phyloP scores from a whole-genome alignment of 768 basidiomycete genomes.

The Mycena floridula region DNA sequence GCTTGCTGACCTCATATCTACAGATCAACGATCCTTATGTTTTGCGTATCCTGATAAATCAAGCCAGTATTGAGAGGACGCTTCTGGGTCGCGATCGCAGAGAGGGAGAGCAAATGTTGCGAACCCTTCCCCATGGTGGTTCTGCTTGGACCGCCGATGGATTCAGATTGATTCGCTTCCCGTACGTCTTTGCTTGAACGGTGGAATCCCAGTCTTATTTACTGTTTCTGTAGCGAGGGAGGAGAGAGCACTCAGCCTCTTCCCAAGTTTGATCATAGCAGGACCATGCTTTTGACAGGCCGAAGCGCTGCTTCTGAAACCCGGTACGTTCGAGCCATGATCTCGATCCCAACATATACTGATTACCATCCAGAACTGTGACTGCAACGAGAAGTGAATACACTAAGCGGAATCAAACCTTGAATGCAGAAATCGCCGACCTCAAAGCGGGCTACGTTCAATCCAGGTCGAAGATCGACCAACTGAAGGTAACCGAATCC shows the following conservation, averaged over 20 bases:
- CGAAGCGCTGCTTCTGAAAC: constrained; percentile 43
- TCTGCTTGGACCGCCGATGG: constrained; percentile 57
- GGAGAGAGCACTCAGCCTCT: constrained; percentile 48
- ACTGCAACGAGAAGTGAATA: too few species aligned
- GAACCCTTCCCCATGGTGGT: constrained; percentile 39
- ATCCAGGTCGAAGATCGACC: constrained; percentile 15
- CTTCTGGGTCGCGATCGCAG: constrained; percentile 59
- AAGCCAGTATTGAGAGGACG: constrained; percentile 60
- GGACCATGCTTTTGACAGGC: constrained; percentile 45
- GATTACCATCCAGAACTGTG: too few species aligned
- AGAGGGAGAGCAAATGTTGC: constrained; percentile 53
- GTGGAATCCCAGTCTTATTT: not conserved
- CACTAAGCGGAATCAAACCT: too few species aligned
- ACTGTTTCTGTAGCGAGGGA: constrained; percentile 45
- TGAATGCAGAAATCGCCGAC: constrained; percentile 15
- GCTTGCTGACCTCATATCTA: constrained; percentile 6
- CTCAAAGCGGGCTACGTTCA: not conserved
- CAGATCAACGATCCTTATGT: constrained; percentile 76
- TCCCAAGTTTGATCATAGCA: not conserved
- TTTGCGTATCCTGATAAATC: constrained; percentile 76
- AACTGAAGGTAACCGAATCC: constrained; percentile 26
- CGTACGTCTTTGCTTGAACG: constrained; percentile 34
- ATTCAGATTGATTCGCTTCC: constrained; percentile 58
- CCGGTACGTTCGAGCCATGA: constrained; percentile 27
- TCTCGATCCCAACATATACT: too few species aligned